Percentiles rank a stretch among this genome's conserved stretches.
These are phyloP conservation scores for Leccinellum luteum DNA, from an alignment of 768 basidiomycete species.

Conservation along the genomic window DNA sequence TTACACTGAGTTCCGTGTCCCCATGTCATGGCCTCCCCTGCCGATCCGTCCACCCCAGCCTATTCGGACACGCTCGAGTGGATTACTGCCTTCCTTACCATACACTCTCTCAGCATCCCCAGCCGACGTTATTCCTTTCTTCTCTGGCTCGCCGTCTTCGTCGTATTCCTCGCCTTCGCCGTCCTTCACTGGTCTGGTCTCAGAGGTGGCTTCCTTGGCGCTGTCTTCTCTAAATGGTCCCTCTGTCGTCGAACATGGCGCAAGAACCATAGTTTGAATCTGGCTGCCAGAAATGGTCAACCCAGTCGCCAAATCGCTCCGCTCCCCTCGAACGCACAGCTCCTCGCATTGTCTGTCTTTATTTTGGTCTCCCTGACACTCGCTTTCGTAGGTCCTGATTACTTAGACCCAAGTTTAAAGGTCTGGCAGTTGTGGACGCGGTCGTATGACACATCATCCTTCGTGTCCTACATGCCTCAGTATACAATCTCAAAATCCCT, in stretches of 20 bases:
- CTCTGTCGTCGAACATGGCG: conserved; percentile 58
- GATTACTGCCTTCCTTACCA: conserved; percentile 54
- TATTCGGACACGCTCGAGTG: conserved; percentile 46
- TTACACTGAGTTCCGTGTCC: background rate
- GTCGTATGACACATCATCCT: conserved; percentile 31
- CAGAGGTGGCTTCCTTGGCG: conserved; percentile 44
- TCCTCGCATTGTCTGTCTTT: conserved; percentile 49
- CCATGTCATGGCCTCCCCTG: conserved; percentile 37
- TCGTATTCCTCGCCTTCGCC: conserved; percentile 40
- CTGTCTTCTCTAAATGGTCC: conserved; percentile 57
- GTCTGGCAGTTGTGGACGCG: conserved; percentile 41
- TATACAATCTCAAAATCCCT: conserved; percentile 64
- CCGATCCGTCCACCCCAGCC: conserved; percentile 31
- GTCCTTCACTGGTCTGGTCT: conserved; percentile 43
- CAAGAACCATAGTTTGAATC: conserved; percentile 41
- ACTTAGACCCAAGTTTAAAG: conserved; percentile 51
- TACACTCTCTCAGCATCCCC: conserved; percentile 52
- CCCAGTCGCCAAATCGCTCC: conserved; percentile 42
- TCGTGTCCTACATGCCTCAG: conserved; percentile 42
- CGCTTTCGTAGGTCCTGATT: conserved; percentile 64
- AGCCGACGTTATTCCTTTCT: conserved; percentile 56
- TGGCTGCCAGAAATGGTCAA: conserved; percentile 26
- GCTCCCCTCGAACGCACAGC: conserved; percentile 63
- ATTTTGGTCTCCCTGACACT: conserved; percentile 42
- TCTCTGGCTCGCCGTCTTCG: conserved; percentile 54